A percentile compares a stretch with the other conserved stretches of the same genome.
These are phyloP conservation scores for Vigna unguiculata DNA, from an alignment of 306 rosid species.

Conservation along the genomic window DNA sequence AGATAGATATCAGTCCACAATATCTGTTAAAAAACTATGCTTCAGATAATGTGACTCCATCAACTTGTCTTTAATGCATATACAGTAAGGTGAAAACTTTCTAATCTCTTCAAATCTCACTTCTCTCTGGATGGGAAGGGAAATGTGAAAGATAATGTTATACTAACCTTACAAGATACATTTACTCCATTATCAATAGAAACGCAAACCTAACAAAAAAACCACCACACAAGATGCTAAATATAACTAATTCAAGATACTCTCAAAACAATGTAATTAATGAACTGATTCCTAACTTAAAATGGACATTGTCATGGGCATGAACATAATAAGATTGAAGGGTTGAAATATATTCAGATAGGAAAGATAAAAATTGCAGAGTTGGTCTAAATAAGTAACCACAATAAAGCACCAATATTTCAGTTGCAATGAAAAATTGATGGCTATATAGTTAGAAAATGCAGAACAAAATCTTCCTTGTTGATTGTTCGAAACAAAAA, in stretches of 20 bases:
- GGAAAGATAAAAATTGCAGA: not conserved
- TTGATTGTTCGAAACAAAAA: not conserved
- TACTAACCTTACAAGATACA: not conserved
- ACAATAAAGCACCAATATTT: not conserved
- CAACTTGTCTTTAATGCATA: not conserved
- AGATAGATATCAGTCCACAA: not conserved
- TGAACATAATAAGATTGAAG: not conserved
- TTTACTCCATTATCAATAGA: not conserved
- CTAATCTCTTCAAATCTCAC: not conserved
- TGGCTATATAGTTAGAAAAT: not conserved
- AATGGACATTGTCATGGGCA: not conserved
- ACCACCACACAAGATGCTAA: not conserved
- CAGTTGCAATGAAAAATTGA: not conserved
- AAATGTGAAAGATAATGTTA: not conserved
- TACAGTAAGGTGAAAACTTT: not conserved
- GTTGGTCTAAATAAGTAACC: not conserved
- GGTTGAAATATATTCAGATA: not conserved
- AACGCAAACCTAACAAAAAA: not conserved
- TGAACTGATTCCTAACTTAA: not conserved
- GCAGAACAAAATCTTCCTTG: not conserved
- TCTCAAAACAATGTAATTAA: conserved; percentile 4
- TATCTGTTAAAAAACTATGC: not conserved
- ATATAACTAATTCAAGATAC: not conserved
- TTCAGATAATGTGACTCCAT: not conserved
- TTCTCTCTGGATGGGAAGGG: not conserved